Conservation (phyloP, 495 filamentous ascomycete species). For the Lindgomyces ingoldianus region DNA sequence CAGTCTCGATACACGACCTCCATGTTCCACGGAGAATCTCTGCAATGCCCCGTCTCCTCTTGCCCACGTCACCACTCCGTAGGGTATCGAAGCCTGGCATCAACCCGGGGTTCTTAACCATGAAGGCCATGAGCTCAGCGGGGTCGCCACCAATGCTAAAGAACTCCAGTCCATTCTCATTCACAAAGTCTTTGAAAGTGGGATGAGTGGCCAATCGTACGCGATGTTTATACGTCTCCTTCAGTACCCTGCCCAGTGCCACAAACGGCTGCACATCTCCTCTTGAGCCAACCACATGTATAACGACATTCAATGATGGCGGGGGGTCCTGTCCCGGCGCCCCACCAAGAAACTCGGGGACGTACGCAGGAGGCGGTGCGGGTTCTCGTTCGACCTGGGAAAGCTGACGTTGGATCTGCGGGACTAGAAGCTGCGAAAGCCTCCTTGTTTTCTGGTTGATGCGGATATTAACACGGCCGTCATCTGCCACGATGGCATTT, state of each 20-base stretch:
- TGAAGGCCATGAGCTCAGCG: conserved; percentile 62
- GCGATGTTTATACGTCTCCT: conserved; percentile 50
- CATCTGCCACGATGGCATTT: conserved; percentile 57
- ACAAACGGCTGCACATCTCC: conserved; percentile 60
- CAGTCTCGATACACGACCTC: conserved; percentile 62
- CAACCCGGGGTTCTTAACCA: conserved; percentile 51
- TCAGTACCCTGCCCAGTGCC: conserved; percentile 54
- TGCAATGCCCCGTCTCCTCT: conserved; percentile 48
- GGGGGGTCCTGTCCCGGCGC: conserved; percentile 58
- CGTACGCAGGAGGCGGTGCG: conserved; percentile 58
- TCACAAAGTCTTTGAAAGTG: conserved; percentile 60
- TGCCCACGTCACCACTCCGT: conserved; percentile 46
- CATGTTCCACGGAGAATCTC: conserved; percentile 65
- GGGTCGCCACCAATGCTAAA: conserved; percentile 67
- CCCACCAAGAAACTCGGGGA: conserved; percentile 63
- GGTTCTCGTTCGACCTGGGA: conserved; percentile 46
- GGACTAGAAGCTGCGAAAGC: conserved; percentile 65
- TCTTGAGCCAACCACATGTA: conserved; percentile 56
- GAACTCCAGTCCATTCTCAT: conserved; percentile 59
- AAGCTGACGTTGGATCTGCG: conserved; percentile 63
- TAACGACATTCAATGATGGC: conserved; percentile 53
- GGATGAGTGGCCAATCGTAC: conserved; percentile 66
- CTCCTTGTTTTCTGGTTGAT: conserved; percentile 66
- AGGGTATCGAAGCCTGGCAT: conserved; percentile 50
- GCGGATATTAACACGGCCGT: conserved; percentile 74